These are phyloP conservation scores for Eucalyptus sideroxylon DNA, from an alignment of 345 rosid genomes.

Conservation along the genomic window DNA sequence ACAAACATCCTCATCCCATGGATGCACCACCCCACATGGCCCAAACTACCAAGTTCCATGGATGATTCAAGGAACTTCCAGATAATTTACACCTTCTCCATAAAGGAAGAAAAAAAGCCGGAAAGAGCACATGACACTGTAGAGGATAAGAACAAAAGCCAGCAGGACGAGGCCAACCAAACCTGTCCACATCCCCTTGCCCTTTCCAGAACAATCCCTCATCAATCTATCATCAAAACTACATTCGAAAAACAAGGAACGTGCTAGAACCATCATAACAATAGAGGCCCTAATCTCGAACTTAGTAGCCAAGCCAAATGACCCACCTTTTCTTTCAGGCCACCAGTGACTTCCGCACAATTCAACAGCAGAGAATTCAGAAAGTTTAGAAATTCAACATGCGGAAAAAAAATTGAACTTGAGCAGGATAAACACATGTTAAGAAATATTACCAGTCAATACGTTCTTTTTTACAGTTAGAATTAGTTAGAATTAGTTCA, in stretches of 20 bases:
- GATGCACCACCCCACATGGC: not conserved
- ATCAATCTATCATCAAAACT: not conserved
- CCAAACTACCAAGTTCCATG: not conserved
- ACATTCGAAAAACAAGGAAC: not conserved
- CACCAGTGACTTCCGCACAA: not conserved
- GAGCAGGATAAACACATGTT: not conserved
- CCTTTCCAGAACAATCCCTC: not conserved
- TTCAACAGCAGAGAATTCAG: not conserved
- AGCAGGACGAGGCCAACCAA: not conserved
- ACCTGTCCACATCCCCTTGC: not conserved
- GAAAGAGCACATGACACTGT: not conserved
- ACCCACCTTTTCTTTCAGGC: not conserved
- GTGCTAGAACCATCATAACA: not conserved
- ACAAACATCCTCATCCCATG: not conserved
- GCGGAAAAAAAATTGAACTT: not conserved
- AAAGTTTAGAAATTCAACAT: not conserved
- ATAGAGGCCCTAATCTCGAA: not conserved
- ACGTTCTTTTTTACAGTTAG: fast-evolving
- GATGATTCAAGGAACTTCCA: not conserved
- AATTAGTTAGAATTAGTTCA: not conserved
- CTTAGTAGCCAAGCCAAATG: not conserved
- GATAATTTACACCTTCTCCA: not conserved
- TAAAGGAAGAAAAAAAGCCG: no score
- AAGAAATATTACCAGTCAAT: not conserved
- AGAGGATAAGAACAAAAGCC: slow-evolving; percentile 9